phyloP scores from a whole-genome alignment of 2,329 filamentous ascomycete genomes.

The Samsoniella hepiali region DNA sequence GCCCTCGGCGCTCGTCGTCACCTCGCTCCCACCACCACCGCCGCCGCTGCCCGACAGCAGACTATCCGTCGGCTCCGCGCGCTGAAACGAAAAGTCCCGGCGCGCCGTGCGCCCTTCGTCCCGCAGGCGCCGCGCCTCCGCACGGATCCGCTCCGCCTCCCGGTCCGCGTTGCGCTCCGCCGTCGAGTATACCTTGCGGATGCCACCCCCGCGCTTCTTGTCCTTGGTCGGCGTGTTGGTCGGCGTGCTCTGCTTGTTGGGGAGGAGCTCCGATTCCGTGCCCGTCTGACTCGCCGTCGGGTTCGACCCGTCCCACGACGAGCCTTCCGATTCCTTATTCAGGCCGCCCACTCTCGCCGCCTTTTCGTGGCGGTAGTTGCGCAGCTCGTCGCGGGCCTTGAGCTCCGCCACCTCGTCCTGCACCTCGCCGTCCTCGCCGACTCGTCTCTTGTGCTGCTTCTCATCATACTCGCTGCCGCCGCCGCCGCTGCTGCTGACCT shows the following conservation, averaged over 20 bases:
- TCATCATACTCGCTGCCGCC: conserved; percentile 24
- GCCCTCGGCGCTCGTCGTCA: conserved; percentile 26
- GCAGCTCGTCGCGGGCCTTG: conserved; percentile 65
- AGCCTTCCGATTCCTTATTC: conserved; percentile 78
- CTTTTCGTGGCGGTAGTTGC: conserved; percentile 82
- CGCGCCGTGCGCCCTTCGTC: conserved; percentile 43
- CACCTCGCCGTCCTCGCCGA: conserved; percentile 55
- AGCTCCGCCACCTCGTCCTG: conserved; percentile 64
- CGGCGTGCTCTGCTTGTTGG: conserved; percentile 55
- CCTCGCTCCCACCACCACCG: conserved; percentile 37
- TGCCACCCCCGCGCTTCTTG: conserved; percentile 37
- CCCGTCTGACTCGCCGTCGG: conserved; percentile 64
- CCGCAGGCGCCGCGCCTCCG: conserved; percentile 54
- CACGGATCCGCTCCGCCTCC: conserved; percentile 53
- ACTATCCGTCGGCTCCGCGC: conserved; percentile 38
- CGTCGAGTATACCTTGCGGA: conserved; percentile 61
- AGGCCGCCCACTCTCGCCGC: conserved; percentile 83
- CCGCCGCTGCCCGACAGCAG: conserved; percentile 30
- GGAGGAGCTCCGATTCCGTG: conserved; percentile 57
- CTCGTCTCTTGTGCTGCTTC: conserved; percentile 35
- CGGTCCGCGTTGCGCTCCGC: conserved; percentile 52
- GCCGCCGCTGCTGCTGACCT: conserved; percentile 28
- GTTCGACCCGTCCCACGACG: conserved; percentile 72
- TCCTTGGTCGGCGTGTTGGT: conserved; percentile 50
- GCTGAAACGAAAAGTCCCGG: conserved; percentile 54